These are phyloP conservation scores for Dionaea muscipula DNA, from an alignment of 179 eudicot species.

Conservation along the genomic window DNA sequence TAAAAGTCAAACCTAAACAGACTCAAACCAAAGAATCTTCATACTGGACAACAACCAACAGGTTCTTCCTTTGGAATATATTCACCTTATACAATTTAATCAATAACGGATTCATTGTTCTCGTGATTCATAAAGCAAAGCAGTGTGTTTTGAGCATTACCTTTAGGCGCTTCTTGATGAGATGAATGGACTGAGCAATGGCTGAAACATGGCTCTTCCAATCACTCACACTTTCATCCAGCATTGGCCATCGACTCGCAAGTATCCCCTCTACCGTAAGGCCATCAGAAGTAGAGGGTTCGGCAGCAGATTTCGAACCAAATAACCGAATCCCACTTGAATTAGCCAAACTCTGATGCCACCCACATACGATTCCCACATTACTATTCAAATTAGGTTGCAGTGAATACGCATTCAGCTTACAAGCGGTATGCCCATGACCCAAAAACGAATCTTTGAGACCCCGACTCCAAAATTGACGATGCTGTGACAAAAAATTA, in stretches of 20 bases:
- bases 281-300: conserved; percentile 65
- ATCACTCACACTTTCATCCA: conserved; percentile 71
- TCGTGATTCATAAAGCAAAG: background rate
- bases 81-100: too few relatives aligned
- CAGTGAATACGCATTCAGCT: background rate
- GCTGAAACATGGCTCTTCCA: conserved; percentile 98
- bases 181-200: conserved; percentile 77
- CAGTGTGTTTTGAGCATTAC: conserved; percentile 8
- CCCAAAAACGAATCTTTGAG: background rate
- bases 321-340: conserved; percentile 26
- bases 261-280: conserved; percentile 70
- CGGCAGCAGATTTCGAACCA: conserved; percentile 40
- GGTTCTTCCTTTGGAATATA: too few relatives aligned
- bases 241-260: conserved; percentile 50
- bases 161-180: conserved; percentile 78
- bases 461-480: background rate
- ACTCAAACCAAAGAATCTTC: too few relatives aligned
- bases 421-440: conserved; percentile 2
- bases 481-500: background rate
- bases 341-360: conserved; percentile 2
- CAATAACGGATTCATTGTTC: too few relatives aligned
- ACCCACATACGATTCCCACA: conserved; percentile 17
- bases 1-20: too few relatives aligned
- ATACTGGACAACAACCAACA: too few relatives aligned
- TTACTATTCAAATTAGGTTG: conserved; percentile 2